These are phyloP conservation scores for Ceratobasidium papillatum DNA, from an alignment of 1,284 basidiomycete species.

Conservation along the genomic window DNA sequence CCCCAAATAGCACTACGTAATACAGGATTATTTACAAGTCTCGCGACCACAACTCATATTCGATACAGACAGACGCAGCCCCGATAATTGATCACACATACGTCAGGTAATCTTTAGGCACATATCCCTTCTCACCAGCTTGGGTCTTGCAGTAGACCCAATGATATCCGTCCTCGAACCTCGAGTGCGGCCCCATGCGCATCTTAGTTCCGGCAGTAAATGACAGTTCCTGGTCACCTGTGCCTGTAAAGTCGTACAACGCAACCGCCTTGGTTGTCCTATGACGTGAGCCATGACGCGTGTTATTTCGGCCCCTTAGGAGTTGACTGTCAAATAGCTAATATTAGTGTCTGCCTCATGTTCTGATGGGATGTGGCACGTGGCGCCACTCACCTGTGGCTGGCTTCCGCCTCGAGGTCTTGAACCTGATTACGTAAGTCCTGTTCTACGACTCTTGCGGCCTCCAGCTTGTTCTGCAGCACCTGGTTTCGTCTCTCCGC, in stretches of 20 bases:
- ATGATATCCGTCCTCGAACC: neutral
- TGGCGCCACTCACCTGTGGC: neutral
- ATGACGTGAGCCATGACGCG: neutral
- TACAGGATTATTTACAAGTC: neutral
- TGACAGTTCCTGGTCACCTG: neutral
- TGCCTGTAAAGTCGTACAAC: neutral
- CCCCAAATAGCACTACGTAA: neutral
- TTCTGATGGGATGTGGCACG: neutral
- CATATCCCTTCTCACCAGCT: neutral
- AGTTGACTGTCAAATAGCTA: neutral
- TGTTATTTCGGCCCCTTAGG: neutral
- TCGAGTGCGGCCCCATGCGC: neutral
- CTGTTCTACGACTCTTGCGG: neutral
- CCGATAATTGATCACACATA: neutral
- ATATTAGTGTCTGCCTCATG: neutral
- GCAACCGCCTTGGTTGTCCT: neutral
- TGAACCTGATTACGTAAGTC: neutral
- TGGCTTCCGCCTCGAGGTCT: slow-evolving; percentile 3
- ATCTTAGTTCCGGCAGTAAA: neutral
- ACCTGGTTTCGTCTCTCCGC: neutral
- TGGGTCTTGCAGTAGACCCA: slow-evolving; percentile 19
- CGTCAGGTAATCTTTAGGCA: neutral
- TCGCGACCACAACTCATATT: neutral
- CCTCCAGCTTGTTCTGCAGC: slow-evolving; percentile 3
- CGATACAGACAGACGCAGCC: neutral